Evolutionary conservation across 2,329 filamentous ascomycete species (phyloP), one percentile per base, ranked within the genome.

Genomic region (Sporothrix pallida): DNA sequence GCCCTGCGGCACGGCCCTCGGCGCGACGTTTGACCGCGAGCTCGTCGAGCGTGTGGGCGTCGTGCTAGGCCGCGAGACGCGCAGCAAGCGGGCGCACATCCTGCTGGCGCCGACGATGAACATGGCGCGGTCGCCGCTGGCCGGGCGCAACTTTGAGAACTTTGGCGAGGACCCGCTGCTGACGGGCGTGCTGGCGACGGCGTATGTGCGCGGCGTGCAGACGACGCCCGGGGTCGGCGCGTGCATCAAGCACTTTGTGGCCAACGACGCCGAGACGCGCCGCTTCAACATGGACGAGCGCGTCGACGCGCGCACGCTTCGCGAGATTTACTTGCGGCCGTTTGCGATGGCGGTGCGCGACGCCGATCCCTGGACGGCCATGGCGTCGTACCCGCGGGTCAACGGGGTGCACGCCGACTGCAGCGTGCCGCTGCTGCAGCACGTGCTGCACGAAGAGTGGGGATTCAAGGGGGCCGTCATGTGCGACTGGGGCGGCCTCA

Each of bases 1-100:
- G 76, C 93, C 93, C 8, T 95, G 92, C 77, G 92, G 92, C 73
- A 90, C 93, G 73, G 93, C 91, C 0, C 86, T 95, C 63, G 93
- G 92, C 10, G 91, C 92, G 1, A 74, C 74, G 2, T 74, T 74
- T 56, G 70, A 75, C 65, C 17, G 17, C 9, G 58, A 17, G 1
- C 72, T 75, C n/a, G 65, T 74, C 8, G n/a, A 70, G 56, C 65
- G 58, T 8, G 46, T 74, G 5, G 74, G 74, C 31, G 52, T 13
- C 12, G 13, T 88, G 42, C 85, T 90, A 77, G 88, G 85, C 46
- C 83, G 87, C 17, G 88, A 90, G 79, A 83, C 87, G 12, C 87
- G 86, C 73, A 86, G 87, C 15, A 90, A 90, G 78, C 87, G 87
- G 15, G 85, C 87, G 1, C 84, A 89, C 70, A 83, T 90, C 5